Evolutionary conservation across 305 asterid genomes (phyloP), one percentile per base, ranked within the genome.

Genomic region (Plantago lanceolata): DNA sequence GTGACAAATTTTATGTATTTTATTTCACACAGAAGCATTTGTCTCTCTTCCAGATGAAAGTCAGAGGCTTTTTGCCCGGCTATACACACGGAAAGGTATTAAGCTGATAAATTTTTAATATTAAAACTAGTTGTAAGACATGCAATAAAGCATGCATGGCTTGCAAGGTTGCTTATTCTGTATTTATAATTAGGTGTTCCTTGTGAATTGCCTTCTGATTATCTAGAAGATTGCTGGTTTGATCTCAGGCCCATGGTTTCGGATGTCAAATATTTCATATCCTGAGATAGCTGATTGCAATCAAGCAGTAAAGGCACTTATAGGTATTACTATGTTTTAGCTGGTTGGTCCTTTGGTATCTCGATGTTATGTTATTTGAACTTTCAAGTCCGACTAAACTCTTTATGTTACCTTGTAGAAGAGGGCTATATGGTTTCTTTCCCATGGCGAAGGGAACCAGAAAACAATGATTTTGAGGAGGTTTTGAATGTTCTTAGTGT

Each of bases 171-270:
- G 33, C 35, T 20, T 21, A 20, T 53, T 53, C n/a, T n/a, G n/a
- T 6, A 24, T 24, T 33, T 8, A 33, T 33, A 33, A 33, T 33
- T 8, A 33, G 40, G 58, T 52, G 9, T 19, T 54, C n/a, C 40
- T 14, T 54, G n/a, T 19, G 9, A 35, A 4, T 54, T 54, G 40
- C 31, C 12, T 53, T 52, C 48, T 2, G 6, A 53, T 49, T 35
- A 51, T 64, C 24, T 58, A 48, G 29, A 29, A 58, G n/a, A 13
- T 52, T 58, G 37, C 61, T 58, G 43, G 60, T 57, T 66, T 71
- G 61, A 40, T 72, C 68, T 29, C 78, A 93, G 99, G 99, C 55
- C 99, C 96, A 28, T 89, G 97, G 99, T 93, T 93, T 79, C 90
- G 94, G 66, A 74, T 81, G 83, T 88, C 97, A 57, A 73, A 75